phyloP scores from a whole-genome alignment of 2,329 filamentous ascomycete species.

The Coniochaeta pulveracea region DNA sequence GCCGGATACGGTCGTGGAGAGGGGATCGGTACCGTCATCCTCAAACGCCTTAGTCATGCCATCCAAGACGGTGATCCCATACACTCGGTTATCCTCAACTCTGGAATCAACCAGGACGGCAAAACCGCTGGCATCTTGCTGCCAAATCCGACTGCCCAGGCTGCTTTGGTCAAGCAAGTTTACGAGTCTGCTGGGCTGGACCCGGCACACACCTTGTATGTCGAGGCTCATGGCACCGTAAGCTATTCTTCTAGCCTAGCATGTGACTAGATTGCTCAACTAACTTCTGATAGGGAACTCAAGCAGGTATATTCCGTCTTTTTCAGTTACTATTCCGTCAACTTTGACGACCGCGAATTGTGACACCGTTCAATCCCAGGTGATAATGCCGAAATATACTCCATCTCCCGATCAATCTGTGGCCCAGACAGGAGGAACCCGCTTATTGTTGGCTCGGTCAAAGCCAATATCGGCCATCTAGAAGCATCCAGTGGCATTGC shows the following conservation, averaged over 20 bases:
- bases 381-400: background rate
- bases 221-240: slow-evolving; percentile 1
- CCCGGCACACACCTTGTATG: background rate
- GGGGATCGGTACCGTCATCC: slow-evolving; percentile 25
- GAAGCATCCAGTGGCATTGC: slow-evolving; percentile 21
- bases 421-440: background rate
- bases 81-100: slow-evolving; percentile 6
- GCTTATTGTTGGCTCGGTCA: slow-evolving; percentile 23
- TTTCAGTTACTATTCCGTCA: no score
- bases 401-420: slow-evolving; percentile 1
- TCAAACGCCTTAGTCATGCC: slow-evolving; percentile 24
- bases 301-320: no score
- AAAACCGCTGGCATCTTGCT: background rate
- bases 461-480: slow-evolving; percentile 24
- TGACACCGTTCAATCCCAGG: no score
- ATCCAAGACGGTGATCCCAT: slow-evolving; percentile 7
- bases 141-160: background rate
- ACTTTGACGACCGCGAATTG: no score
- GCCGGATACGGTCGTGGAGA: slow-evolving; percentile 35
- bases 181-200: background rate
- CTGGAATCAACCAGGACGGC: slow-evolving; percentile 8
- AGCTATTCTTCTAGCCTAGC: slow-evolving; percentile 18
- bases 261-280: no score
- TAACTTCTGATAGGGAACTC: no score
- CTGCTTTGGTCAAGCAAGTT: background rate